These are phyloP conservation scores for Pochonia chlamydosporia DNA, from an alignment of 2,329 filamentous ascomycete genomes.

Conservation along the genomic window DNA sequence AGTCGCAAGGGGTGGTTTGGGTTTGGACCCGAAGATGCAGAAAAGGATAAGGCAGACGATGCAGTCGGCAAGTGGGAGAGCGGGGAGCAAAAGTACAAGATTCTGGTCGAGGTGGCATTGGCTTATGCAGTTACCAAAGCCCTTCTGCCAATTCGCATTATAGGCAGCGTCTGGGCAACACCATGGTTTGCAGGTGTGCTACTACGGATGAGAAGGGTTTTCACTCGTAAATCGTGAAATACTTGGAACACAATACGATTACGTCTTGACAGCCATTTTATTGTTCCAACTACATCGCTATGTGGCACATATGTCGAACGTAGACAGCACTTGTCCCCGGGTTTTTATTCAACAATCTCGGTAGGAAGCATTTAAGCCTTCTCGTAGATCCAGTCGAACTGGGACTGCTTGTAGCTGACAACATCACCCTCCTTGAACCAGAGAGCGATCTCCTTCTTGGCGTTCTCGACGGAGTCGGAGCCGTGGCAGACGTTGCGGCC, in stretches of 20 bases:
- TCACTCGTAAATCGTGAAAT: slow-evolving; percentile 21
- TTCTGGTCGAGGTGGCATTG: slow-evolving; percentile 69
- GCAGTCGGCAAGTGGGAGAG: slow-evolving; percentile 30
- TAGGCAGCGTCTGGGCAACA: slow-evolving; percentile 78
- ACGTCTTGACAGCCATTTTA: not conserved
- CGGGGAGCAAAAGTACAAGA: slow-evolving; percentile 43
- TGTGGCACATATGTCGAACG: not conserved
- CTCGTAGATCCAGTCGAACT: slow-evolving; percentile 97
- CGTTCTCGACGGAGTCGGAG: slow-evolving; percentile 96
- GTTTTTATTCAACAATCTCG: not conserved
- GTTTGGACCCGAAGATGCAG: slow-evolving; percentile 34
- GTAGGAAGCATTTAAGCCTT: slow-evolving; percentile 46
- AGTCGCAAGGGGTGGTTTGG: slow-evolving; percentile 76
- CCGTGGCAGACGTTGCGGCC: slow-evolving; percentile 99
- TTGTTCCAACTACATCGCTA: not conserved
- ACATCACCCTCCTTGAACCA: slow-evolving; percentile 94
- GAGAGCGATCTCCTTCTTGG: slow-evolving; percentile 98
- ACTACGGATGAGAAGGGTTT: slow-evolving; percentile 31
- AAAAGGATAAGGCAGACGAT: slow-evolving; percentile 14
- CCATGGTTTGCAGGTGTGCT: slow-evolving; percentile 81
- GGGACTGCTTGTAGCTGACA: slow-evolving; percentile 74
- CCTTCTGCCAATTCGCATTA: slow-evolving; percentile 69
- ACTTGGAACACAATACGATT: slow-evolving; percentile 10
- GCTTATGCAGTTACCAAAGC: slow-evolving; percentile 90
- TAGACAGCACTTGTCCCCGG: not conserved